Evolutionary conservation across 257 asterid species (phyloP).

Genomic region (Ajuga chamaepitys): DNA sequence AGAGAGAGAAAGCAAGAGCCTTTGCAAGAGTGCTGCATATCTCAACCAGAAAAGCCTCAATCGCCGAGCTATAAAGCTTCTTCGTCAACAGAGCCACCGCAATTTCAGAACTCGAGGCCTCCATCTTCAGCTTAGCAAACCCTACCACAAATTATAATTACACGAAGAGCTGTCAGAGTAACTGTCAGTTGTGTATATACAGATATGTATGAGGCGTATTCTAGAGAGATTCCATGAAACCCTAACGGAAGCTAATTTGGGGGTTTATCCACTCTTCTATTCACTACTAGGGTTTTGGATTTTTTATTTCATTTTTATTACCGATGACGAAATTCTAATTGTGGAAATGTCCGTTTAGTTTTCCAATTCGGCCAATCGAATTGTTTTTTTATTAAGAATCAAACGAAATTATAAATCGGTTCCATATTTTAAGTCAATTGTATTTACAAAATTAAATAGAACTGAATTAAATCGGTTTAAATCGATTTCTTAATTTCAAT

Average conservation of each 20-base stretch:
- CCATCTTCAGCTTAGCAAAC: constrained; percentile 23
- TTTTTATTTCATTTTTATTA: neutral
- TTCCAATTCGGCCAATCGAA: too few species aligned
- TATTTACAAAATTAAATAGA: too few species aligned
- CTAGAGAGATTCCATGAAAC: constrained; percentile 5
- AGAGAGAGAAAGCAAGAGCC: constrained; percentile 12
- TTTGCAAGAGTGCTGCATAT: constrained; percentile 14
- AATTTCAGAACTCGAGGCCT: constrained; percentile 18
- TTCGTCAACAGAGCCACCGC: constrained; percentile 13
- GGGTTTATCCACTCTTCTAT: neutral
- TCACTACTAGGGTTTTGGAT: constrained; percentile 17
- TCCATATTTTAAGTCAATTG: too few species aligned
- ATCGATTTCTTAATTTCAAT: too few species aligned
- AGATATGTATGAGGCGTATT: neutral
- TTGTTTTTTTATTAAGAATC: too few species aligned
- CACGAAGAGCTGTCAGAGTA: neutral
- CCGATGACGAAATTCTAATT: too few species aligned
- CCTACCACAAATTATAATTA: neutral
- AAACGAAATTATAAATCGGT: too few species aligned
- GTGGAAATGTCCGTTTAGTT: too few species aligned
- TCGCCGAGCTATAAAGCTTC: constrained; percentile 12
- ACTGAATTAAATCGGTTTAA: too few species aligned
- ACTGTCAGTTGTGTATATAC: neutral
- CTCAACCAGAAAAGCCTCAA: constrained; percentile 24
- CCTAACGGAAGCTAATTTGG: constrained; percentile 15